phyloP scores from a whole-genome alignment of 164 flowering plant species.

The Berberis thunbergii region DNA sequence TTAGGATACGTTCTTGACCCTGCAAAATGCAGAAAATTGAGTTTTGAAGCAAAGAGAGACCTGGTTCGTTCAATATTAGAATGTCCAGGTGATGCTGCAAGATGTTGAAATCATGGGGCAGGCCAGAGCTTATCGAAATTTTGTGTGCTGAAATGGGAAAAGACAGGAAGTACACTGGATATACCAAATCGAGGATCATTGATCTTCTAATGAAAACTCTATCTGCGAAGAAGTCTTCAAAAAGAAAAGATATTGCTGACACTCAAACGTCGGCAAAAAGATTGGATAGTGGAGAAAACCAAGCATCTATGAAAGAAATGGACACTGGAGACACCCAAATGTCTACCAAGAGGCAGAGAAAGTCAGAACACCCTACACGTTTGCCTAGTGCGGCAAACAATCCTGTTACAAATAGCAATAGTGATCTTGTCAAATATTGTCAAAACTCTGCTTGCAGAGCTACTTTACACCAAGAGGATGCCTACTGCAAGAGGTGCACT shows the following conservation, averaged over 20 bases:
- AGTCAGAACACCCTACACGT: conserved; percentile 7
- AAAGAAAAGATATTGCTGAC: neutral
- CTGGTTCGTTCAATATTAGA: conserved; percentile 30
- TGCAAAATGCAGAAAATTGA: conserved; percentile 24
- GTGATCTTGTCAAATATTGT: conserved; percentile 15
- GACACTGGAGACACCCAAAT: conserved; percentile 4
- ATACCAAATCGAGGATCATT: conserved; percentile 29
- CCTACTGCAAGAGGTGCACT: conserved; percentile 48
- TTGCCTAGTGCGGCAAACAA: neutral
- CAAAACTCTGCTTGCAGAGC: conserved; percentile 42
- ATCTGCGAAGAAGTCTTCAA: conserved; percentile 14
- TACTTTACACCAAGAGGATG: conserved; percentile 14
- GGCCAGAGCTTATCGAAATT: conserved; percentile 33
- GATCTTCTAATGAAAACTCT: conserved; percentile 30
- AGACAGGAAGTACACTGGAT: conserved; percentile 34
- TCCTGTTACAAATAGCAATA: neutral
- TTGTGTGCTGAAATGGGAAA: conserved; percentile 41
- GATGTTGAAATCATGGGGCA: conserved; percentile 29
- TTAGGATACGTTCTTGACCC: conserved; percentile 32
- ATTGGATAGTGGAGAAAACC: no score
- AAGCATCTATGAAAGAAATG: no score
- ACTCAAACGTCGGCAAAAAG: neutral
- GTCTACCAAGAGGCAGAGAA: conserved; percentile 22
- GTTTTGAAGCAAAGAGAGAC: conserved; percentile 32
- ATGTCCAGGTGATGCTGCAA: conserved; percentile 24